These are phyloP conservation scores for Neurospora sp. DNA, from an alignment of 495 filamentous ascomycete genomes.

Conservation along the genomic window DNA sequence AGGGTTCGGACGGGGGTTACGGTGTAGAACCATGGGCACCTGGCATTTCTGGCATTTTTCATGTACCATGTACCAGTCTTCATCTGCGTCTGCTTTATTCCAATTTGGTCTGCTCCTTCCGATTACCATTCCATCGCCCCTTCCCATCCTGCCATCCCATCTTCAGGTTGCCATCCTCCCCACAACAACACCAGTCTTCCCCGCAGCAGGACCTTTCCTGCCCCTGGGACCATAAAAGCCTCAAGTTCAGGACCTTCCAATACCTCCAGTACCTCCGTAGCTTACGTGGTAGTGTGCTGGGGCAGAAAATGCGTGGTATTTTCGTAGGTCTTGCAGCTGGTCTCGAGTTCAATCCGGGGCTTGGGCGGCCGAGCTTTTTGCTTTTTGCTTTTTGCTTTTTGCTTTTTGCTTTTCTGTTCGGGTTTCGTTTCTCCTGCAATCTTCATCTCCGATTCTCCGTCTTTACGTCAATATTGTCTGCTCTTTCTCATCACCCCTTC, in stretches of 20 bases:
- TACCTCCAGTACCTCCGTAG: background rate
- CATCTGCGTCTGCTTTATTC: background rate
- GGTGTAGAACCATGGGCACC: background rate
- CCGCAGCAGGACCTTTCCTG: background rate
- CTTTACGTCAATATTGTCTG: background rate
- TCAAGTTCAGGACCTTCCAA: background rate
- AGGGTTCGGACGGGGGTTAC: background rate
- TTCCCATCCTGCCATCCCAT: background rate
- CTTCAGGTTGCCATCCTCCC: background rate
- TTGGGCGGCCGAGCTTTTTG: background rate
- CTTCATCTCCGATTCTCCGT: background rate
- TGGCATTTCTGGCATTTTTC: too few relatives aligned
- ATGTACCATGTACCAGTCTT: background rate
- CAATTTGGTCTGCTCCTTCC: background rate
- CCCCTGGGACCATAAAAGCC: background rate
- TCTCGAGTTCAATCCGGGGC: background rate
- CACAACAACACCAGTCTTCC: background rate
- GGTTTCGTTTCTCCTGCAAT: background rate
- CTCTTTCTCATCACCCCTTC: background rate
- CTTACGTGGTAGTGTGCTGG: background rate
- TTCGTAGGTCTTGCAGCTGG: background rate
- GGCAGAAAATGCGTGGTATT: background rate
- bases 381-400: background rate
- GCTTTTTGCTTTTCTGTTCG: background rate
- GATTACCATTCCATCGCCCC: background rate